Evolutionary conservation across 768 basidiomycete species (phyloP).

Genomic region (Nevesoporus exiguus): DNA sequence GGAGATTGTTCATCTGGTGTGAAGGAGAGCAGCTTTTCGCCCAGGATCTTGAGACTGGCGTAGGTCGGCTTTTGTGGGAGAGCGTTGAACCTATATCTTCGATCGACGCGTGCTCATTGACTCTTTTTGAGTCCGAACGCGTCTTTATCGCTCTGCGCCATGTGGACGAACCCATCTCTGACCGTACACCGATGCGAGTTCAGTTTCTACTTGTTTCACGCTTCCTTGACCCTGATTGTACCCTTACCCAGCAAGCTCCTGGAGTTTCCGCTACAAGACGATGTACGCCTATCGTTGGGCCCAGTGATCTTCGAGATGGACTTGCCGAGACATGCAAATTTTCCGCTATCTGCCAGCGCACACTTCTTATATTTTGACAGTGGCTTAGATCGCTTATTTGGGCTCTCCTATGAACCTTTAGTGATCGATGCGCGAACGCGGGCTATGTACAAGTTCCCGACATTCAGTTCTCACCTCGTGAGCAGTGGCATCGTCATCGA

Average conservation of each 20-base stretch:
- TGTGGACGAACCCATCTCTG: slow-evolving; percentile 12
- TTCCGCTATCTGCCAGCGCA: slow-evolving; percentile 13
- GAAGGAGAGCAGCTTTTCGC: slow-evolving; percentile 19
- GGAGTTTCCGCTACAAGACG: slow-evolving; percentile 18
- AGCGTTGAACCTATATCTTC: slow-evolving; percentile 16
- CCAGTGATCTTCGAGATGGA: slow-evolving; percentile 16
- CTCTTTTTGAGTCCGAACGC: slow-evolving; percentile 15
- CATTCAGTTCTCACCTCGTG: slow-evolving; percentile 14
- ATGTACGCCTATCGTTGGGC: slow-evolving; percentile 10
- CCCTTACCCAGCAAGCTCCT: slow-evolving; percentile 17
- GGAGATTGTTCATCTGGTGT: slow-evolving; percentile 22
- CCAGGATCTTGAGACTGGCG: slow-evolving; percentile 20
- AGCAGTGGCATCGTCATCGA: not conserved
- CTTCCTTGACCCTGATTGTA: slow-evolving; percentile 6
- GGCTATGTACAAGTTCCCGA: slow-evolving; percentile 15
- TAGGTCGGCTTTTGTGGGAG: slow-evolving; percentile 19
- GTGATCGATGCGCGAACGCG: slow-evolving; percentile 19
- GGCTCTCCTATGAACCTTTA: slow-evolving; percentile 6
- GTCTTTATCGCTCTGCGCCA: slow-evolving; percentile 20
- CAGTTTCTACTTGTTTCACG: not conserved
- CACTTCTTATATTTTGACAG: slow-evolving; percentile 19
- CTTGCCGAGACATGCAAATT: slow-evolving; percentile 15
- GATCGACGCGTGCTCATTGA: slow-evolving; percentile 17
- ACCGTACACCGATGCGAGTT: slow-evolving; percentile 22
- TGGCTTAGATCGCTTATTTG: slow-evolving; percentile 14